Percentiles rank a stretch among this genome's conserved stretches.
phyloP scores from a whole-genome alignment of 495 filamentous ascomycete genomes.

The Clavariopsis aquatica region DNA sequence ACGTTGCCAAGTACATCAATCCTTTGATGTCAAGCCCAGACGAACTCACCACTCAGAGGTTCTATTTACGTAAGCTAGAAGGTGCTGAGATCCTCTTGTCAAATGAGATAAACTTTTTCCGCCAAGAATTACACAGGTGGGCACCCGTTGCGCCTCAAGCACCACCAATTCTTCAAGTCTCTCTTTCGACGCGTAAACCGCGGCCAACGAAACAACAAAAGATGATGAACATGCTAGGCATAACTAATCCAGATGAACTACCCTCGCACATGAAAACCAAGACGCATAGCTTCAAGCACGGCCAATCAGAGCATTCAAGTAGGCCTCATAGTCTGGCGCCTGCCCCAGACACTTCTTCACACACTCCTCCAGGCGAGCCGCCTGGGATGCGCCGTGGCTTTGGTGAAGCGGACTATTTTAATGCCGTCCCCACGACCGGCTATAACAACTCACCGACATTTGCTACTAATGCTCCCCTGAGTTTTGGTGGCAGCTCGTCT shows the following conservation, averaged over 20 bases:
- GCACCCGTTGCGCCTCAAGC: conserved; percentile 83
- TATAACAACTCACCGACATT: conserved; percentile 35
- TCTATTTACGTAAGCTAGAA: conserved; percentile 97
- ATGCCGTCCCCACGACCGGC: conserved; percentile 14
- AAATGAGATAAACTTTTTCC: conserved; percentile 95
- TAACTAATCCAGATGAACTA: conserved; percentile 84
- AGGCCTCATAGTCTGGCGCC: conserved; percentile 31
- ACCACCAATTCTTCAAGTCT: conserved; percentile 79
- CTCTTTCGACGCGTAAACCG: conserved; percentile 93
- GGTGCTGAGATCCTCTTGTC: conserved; percentile 92
- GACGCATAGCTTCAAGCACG: conserved; percentile 45
- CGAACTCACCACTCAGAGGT: conserved; percentile 87
- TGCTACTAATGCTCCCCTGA: conserved; percentile 11
- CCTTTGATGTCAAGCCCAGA: conserved; percentile 75
- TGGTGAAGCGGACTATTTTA: conserved; percentile 31
- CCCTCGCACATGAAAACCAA: conserved; percentile 79
- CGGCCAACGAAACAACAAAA: conserved; percentile 97
- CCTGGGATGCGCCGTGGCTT: conserved; percentile 17
- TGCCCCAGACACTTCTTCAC: conserved; percentile 28
- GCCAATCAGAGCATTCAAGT: conserved; percentile 41
- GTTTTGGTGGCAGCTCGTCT: conserved; percentile 20
- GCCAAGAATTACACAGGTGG: conserved; percentile 95
- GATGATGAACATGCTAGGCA: conserved; percentile 81
- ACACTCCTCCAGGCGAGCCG: conserved; percentile 38
- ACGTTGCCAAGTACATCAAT: conserved; percentile 78